Percentiles rank a stretch among this genome's conserved stretches.
These are phyloP conservation scores for Warburgia ugandensis DNA, from an alignment of 164 flowering plant species.

Conservation along the genomic window DNA sequence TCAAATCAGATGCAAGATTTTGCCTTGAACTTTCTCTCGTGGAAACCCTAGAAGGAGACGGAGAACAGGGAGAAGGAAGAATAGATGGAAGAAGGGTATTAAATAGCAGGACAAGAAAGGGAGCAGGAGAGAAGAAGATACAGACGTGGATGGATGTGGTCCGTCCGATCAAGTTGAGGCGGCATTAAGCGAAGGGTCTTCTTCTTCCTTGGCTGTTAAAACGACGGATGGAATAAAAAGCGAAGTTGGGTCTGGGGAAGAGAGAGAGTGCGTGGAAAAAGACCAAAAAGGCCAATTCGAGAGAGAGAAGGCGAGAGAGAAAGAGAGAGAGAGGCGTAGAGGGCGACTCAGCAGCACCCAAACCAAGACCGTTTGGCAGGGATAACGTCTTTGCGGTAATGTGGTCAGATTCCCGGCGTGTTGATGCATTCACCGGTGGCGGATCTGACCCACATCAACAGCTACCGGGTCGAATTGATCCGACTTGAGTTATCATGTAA, in stretches of 20 bases:
- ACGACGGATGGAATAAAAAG: too few relatives aligned
- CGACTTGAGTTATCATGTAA: too few relatives aligned
- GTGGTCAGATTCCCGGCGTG: slow-evolving; percentile 7
- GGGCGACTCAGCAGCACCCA: slow-evolving; percentile 12
- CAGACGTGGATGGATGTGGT: slow-evolving; percentile 39
- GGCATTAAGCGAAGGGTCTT: too few relatives aligned
- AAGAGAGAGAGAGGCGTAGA: slow-evolving; percentile 5
- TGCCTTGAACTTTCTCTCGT: slow-evolving; percentile 7
- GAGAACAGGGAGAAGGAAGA: neutral
- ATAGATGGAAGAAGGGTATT: too few relatives aligned
- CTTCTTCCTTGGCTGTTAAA: too few relatives aligned
- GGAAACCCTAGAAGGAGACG: slow-evolving; percentile 16
- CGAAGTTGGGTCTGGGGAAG: neutral
- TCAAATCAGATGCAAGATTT: too few relatives aligned
- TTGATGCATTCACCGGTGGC: too few relatives aligned
- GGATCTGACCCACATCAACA: too few relatives aligned
- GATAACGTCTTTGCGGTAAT: too few relatives aligned
- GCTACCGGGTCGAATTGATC: too few relatives aligned
- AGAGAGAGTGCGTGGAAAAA: slow-evolving; percentile 4
- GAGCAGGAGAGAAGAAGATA: slow-evolving; percentile 21
- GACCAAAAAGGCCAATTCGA: slow-evolving; percentile 14
- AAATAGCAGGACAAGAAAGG: slow-evolving; percentile 1
- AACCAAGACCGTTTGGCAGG: slow-evolving; percentile 8
- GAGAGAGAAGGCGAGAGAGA: too few relatives aligned
- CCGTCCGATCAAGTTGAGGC: too few relatives aligned